Evolutionary conservation across 306 rosid genomes (phyloP).

Genomic region (Cicer bijugum): DNA sequence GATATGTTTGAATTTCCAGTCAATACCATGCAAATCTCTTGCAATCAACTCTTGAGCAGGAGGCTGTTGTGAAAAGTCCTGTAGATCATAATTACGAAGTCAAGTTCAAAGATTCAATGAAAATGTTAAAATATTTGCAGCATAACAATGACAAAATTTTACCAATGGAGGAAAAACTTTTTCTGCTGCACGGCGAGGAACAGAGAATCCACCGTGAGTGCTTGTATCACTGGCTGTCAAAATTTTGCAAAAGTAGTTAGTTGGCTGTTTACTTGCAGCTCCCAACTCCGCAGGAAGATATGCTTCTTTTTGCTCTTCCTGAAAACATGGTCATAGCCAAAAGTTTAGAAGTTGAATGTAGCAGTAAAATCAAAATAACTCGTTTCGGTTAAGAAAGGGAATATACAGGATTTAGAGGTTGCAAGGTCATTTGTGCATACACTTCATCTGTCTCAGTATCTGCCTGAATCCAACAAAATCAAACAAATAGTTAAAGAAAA

Average conservation of each 20-base stretch:
- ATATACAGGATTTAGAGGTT: conserved; percentile 78
- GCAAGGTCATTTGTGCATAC: conserved; percentile 96
- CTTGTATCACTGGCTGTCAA: conserved; percentile 99
- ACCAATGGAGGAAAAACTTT: conserved; percentile 93
- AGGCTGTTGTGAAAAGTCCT: conserved; percentile 62
- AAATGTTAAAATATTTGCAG: neutral
- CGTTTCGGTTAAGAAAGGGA: conserved; percentile 39
- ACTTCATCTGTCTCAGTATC: conserved; percentile 91
- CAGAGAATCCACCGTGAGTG: conserved; percentile 74
- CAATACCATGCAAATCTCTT: conserved; percentile 58
- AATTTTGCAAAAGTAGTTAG: conserved; percentile 91
- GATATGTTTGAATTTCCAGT: conserved; percentile 64
- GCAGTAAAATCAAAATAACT: neutral
- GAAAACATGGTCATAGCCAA: conserved; percentile 36
- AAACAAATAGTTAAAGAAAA: conserved; percentile 32
- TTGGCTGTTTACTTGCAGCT: conserved; percentile 57
- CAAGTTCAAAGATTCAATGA: conserved; percentile 2
- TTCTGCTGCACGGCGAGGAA: conserved; percentile 65
- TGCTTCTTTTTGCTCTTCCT: conserved; percentile 62
- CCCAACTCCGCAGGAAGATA: conserved; percentile 59
- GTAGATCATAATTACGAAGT: conserved; percentile 34
- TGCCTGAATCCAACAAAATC: conserved; percentile 64
- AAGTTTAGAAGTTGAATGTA: conserved; percentile 34
- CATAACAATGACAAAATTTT: conserved; percentile 27
- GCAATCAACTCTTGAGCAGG: conserved; percentile 59